These are phyloP conservation scores for Corymbia calophylla DNA, from an alignment of 441 rosid genomes.

Conservation along the genomic window DNA sequence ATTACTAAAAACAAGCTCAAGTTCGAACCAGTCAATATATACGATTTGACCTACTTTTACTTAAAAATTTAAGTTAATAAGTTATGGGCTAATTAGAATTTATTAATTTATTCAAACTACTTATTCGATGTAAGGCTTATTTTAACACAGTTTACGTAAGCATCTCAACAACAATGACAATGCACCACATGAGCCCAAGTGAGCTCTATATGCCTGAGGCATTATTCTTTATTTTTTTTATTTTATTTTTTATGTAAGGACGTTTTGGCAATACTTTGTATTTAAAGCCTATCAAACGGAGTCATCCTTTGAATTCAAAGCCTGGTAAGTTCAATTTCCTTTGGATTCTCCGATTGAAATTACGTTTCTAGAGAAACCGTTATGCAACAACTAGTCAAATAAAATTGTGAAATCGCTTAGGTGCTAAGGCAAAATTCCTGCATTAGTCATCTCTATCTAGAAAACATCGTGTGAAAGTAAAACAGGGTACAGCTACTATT, in stretches of 20 bases:
- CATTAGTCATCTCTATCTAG: neutral
- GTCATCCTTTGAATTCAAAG: neutral
- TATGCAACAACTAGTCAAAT: neutral
- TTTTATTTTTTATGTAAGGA: accelerated
- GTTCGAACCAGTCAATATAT: accelerated
- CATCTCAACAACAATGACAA: neutral
- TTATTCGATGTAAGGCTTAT: neutral
- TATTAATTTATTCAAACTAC: neutral
- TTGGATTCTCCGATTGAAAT: neutral
- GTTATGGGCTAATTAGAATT: accelerated
- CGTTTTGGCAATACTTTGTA: accelerated
- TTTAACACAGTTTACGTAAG: neutral
- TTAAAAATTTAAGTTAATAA: too few relatives aligned
- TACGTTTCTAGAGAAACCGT: neutral
- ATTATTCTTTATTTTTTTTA: too few relatives aligned
- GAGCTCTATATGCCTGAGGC: neutral
- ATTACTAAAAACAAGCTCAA: accelerated
- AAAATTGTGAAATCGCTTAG: neutral
- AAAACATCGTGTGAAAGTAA: neutral
- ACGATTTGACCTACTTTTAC: accelerated
- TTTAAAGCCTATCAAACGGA: neutral
- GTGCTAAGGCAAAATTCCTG: neutral
- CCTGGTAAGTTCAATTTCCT: neutral
- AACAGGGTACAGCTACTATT: neutral
- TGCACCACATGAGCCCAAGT: neutral